A percentile compares a stretch with the other conserved stretches of the same genome.
Evolutionary conservation across 179 eudicot species (phyloP).

Genomic region (Corrigiola litoralis): DNA sequence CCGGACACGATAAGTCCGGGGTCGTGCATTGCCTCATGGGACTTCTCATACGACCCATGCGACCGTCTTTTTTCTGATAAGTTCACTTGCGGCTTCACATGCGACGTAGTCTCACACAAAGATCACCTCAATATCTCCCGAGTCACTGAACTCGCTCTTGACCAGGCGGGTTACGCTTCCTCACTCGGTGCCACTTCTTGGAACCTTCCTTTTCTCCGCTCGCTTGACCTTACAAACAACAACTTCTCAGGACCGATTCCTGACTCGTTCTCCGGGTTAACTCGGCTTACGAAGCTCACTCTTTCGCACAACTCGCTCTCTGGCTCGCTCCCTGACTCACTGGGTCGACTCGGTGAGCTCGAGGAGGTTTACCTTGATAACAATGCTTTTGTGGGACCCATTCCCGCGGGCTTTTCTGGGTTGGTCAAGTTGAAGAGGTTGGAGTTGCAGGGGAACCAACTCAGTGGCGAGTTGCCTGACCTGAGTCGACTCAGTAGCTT

Average conservation of each 20-base stretch:
- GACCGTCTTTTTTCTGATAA: slow-evolving; percentile 36
- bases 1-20: slow-evolving; percentile 45
- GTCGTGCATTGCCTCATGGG: slow-evolving; percentile 68
- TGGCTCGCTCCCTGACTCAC: slow-evolving; percentile 49
- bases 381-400: slow-evolving; percentile 41
- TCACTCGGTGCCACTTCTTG: slow-evolving; percentile 30
- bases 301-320: slow-evolving; percentile 53
- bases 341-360: slow-evolving; percentile 35
- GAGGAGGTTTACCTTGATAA: slow-evolving; percentile 51
- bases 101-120: slow-evolving; percentile 24
- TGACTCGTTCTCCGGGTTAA: slow-evolving; percentile 43
- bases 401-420: slow-evolving; percentile 38
- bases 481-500: slow-evolving; percentile 44
- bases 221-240: slow-evolving; percentile 51
- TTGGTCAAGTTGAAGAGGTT: slow-evolving; percentile 40
- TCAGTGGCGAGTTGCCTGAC: slow-evolving; percentile 60
- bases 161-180: slow-evolving; percentile 61
- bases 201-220: slow-evolving; percentile 43
- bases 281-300: slow-evolving; percentile 37
- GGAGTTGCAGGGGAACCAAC: slow-evolving; percentile 53
- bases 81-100: slow-evolving; percentile 77
- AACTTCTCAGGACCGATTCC: slow-evolving; percentile 58
- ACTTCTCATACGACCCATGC: slow-evolving; percentile 75
- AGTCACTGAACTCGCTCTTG: slow-evolving; percentile 63
- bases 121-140: slow-evolving; percentile 19